phyloP scores from a whole-genome alignment of 208 protist genomes.

The Angomonas ambiguus region DNA sequence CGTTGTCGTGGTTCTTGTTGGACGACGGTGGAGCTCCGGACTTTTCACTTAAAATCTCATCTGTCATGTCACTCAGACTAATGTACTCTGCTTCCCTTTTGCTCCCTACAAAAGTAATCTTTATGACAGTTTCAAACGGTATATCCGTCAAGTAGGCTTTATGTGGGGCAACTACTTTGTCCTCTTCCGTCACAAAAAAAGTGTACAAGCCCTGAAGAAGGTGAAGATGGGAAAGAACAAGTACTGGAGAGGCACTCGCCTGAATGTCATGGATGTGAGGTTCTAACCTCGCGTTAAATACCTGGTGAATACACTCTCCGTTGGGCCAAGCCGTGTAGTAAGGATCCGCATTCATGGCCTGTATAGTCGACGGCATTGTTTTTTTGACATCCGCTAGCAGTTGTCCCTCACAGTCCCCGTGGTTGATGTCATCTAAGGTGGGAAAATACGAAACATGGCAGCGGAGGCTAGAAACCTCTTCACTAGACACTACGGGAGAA shows the following conservation, averaged over 20 bases:
- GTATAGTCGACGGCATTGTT: constrained; percentile 77
- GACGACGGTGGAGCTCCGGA: constrained; percentile 2
- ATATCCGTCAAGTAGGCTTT: constrained; percentile 77
- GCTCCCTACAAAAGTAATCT: constrained; percentile 60
- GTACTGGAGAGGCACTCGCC: constrained; percentile 63
- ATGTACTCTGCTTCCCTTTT: constrained; percentile 70
- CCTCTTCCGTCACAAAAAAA: constrained; percentile 82
- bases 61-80: constrained; percentile 46
- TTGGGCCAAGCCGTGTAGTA: constrained; percentile 88
- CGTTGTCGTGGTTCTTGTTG: constrained; percentile 9
- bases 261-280: constrained; percentile 90
- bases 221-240: constrained; percentile 77
- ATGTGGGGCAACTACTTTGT: constrained; percentile 62
- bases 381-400: constrained; percentile 60
- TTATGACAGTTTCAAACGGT: constrained; percentile 70
- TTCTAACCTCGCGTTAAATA: constrained; percentile 84
- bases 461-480: constrained; percentile 16
- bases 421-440: constrained; percentile 82
- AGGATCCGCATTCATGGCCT: constrained; percentile 71
- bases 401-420: constrained; percentile 83
- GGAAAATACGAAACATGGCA: constrained; percentile 84
- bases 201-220: constrained; percentile 84
- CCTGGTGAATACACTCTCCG: constrained; percentile 85
- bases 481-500: background rate
- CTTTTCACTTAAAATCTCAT: constrained; percentile 27